Percentiles rank a stretch among this genome's conserved stretches.
phyloP scores from a whole-genome alignment of 2,329 filamentous ascomycete genomes.

The Epichloe glyceriae region DNA sequence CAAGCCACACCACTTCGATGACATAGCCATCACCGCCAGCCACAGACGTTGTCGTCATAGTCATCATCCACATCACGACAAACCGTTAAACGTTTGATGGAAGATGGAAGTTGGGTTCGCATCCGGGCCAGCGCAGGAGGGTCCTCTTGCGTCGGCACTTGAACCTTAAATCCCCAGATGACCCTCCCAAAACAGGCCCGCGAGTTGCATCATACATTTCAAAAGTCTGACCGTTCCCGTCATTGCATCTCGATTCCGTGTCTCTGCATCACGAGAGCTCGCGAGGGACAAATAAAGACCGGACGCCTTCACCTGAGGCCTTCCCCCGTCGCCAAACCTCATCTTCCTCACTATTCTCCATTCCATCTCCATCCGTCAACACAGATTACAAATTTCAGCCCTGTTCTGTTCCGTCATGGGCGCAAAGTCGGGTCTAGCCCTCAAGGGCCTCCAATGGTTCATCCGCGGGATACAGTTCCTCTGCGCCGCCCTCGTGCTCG shows the following conservation, averaged over 20 bases:
- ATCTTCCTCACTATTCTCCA: neutral
- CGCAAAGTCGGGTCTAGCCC: slow-evolving; percentile 30
- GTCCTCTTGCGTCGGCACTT: neutral
- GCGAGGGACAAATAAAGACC: too few relatives aligned
- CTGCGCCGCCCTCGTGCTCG: slow-evolving; percentile 60
- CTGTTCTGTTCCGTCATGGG: slow-evolving; percentile 13
- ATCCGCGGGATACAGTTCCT: slow-evolving; percentile 63
- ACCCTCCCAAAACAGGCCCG: neutral
- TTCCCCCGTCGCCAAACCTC: neutral
- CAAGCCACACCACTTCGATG: neutral
- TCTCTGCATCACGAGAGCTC: too few relatives aligned
- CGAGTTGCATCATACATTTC: slow-evolving; percentile 1
- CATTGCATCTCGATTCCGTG: too few relatives aligned
- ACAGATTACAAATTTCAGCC: too few relatives aligned
- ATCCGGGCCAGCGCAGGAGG: neutral
- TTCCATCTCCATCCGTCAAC: too few relatives aligned
- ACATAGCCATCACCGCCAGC: slow-evolving; percentile 1
- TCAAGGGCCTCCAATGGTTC: slow-evolving; percentile 57
- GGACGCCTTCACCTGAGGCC: too few relatives aligned
- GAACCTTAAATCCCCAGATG: neutral
- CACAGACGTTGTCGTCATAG: slow-evolving; percentile 3
- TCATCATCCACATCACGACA: neutral
- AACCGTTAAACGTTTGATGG: neutral
- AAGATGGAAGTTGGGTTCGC: neutral
- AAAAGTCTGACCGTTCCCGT: too few relatives aligned